Evolutionary conservation across 805 yeast species (phyloP).

Genomic region (Kazachstania taianensis): DNA sequence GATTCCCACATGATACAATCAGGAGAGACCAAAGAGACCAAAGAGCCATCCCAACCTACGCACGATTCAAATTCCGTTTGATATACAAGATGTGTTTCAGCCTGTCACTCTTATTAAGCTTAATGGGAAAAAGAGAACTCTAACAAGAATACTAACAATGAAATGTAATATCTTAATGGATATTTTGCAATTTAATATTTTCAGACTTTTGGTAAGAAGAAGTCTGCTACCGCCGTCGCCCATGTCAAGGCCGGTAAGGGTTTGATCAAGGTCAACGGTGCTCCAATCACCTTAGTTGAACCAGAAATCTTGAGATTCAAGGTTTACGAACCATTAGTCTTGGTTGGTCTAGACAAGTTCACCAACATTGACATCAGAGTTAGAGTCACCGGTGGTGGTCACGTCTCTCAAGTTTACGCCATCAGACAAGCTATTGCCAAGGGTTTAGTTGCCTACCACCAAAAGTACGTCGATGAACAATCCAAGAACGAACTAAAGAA

Average conservation of each 20-base stretch:
- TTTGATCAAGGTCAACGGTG: slow-evolving; percentile 97
- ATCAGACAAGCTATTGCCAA: slow-evolving; percentile 99
- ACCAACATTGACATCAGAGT: slow-evolving; percentile 98
- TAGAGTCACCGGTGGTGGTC: slow-evolving; percentile 99
- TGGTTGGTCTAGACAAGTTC: slow-evolving; percentile 98
- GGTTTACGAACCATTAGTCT: slow-evolving; percentile 98
- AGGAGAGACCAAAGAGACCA: too few species aligned
- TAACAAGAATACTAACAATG: too few species aligned
- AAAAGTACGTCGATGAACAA: slow-evolving; percentile 98
- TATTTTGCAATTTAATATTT: too few species aligned
- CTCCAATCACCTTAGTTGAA: slow-evolving; percentile 97
- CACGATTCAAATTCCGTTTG: too few species aligned
- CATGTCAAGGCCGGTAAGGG: slow-evolving; percentile 99
- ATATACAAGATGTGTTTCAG: too few species aligned
- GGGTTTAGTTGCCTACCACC: slow-evolving; percentile 99
- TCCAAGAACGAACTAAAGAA: slow-evolving; percentile 99
- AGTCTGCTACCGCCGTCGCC: slow-evolving; percentile 99
- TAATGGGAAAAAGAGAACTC: too few species aligned
- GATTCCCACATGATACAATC: too few species aligned
- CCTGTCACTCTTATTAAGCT: too few species aligned
- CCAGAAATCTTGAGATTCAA: slow-evolving; percentile 99
- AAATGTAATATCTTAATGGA: too few species aligned
- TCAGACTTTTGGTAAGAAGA: slow-evolving; percentile 99
- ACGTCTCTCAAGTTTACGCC: slow-evolving; percentile 99
- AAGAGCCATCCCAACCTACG: too few species aligned